Conservation (phyloP, 495 filamentous ascomycete species). For the Stereocaulon alpinum region DNA sequence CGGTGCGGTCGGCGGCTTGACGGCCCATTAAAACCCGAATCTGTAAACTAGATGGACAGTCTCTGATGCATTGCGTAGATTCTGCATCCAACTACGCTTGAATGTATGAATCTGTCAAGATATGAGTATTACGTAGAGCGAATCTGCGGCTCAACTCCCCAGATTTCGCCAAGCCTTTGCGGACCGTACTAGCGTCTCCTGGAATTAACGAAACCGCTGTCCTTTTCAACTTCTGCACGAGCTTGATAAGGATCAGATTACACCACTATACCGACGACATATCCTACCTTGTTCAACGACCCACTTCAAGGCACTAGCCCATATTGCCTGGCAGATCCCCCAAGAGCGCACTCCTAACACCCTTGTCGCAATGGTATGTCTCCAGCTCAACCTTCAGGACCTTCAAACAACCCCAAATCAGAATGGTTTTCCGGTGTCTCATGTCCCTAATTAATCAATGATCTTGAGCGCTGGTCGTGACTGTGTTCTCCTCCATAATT, state of each 20-base stretch:
- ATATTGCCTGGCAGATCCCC: neutral
- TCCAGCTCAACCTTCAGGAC: neutral
- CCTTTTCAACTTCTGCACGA: slow-evolving; percentile 13
- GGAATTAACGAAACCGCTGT: slow-evolving; percentile 10
- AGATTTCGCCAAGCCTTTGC: slow-evolving; percentile 3
- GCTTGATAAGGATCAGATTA: neutral
- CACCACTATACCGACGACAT: neutral
- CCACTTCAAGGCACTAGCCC: neutral
- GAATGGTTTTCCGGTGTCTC: too few species aligned
- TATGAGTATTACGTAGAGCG: neutral
- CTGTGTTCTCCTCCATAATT: too few species aligned
- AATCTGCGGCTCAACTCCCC: slow-evolving; percentile 4
- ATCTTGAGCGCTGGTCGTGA: too few species aligned
- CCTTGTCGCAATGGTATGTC: slow-evolving; percentile 6
- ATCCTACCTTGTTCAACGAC: neutral
- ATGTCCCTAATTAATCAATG: too few species aligned
- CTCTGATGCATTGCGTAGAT: neutral
- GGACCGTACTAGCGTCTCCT: slow-evolving; percentile 9
- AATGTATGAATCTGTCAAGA: neutral
- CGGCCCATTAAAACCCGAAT: neutral
- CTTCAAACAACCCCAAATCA: neutral
- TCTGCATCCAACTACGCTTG: neutral
- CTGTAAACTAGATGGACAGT: neutral
- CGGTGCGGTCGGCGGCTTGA: neutral
- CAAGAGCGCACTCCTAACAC: neutral